Evolutionary conservation across 768 basidiomycete genomes (phyloP).

Genomic region (Galerina sulciceps): DNA sequence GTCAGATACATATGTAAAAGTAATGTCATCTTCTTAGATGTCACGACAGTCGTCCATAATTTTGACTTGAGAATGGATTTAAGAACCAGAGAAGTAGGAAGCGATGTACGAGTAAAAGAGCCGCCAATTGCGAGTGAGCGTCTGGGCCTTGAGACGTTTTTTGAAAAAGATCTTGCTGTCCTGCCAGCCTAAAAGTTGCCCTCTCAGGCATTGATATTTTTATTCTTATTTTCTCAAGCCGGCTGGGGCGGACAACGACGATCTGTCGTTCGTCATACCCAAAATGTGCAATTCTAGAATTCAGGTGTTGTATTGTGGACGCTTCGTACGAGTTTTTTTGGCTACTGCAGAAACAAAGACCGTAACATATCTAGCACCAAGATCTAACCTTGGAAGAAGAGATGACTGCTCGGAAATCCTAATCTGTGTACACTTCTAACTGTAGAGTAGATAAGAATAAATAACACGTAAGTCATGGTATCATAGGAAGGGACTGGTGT

Average conservation of each 20-base stretch:
- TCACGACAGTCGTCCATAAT: no score
- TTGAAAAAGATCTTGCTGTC: not conserved
- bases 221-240: not conserved
- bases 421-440: not conserved
- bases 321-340: no score
- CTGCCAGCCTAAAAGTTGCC: not conserved
- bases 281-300: no score
- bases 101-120: no score
- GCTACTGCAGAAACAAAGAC: no score
- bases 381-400: not conserved
- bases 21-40: no score
- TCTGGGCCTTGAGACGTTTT: not conserved
- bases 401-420: not conserved
- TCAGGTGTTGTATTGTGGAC: no score
- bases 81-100: no score
- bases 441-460: slow-evolving; percentile 7
- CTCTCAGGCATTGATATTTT: not conserved
- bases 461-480: not conserved
- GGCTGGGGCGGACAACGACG: not conserved
- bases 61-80: no score
- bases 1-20: no score
- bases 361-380: not conserved
- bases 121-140: not conserved
- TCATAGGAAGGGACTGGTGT: not conserved
- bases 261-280: no score